Evolutionary conservation across 305 asterid species (phyloP), one percentile per base, ranked within the genome.

Genomic region (Coffea humblotiana): DNA sequence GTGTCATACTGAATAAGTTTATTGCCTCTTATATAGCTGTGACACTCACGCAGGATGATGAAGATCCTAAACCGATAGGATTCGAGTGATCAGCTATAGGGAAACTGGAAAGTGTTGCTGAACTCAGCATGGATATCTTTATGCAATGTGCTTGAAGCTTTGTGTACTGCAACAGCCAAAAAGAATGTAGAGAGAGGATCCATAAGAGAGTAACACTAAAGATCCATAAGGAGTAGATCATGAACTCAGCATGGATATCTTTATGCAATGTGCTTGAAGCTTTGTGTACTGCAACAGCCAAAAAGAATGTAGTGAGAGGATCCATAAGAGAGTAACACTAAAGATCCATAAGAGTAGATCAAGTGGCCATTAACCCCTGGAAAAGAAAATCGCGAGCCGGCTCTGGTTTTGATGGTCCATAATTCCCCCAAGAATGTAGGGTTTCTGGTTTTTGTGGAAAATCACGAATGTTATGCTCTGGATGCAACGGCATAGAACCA

Each of bases 81-180:
- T 71, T 19, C 16, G 40, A 75, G 58, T 54, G 69, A 78, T 69
- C 13, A 45, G 70, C 47, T 54, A 15, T 21, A 18, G 14, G 29
- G 60, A 72, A 48, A 74, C 51, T 37, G 8, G 48, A 45, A 37
- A 35, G 21, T 35, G 52, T 35, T 21, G 25, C 56, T 8, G 18
- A 51, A 78, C 51, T 67, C 72, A 27, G 54, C 71, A 45, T 56
- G 47, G 81, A 63, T 43, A 43, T 56, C 72, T 15, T 32, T 58
- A 2, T 43, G 65, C 40, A 61, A 15, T 61, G 67, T 19, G 65
- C 25, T 64, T 32, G 54, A 48, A 72, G 64, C 45, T 10, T 73
- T 14, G 77, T 29, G 14, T 73, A n/a, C n/a, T n/a, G n/a, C n/a
- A n/a, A 11, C 25, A 61, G 77, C 32, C 19, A 52, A 35, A 5